Percentiles rank a stretch among this genome's conserved stretches.
phyloP scores from a whole-genome alignment of 768 basidiomycete species.

The Amanita muscaria region DNA sequence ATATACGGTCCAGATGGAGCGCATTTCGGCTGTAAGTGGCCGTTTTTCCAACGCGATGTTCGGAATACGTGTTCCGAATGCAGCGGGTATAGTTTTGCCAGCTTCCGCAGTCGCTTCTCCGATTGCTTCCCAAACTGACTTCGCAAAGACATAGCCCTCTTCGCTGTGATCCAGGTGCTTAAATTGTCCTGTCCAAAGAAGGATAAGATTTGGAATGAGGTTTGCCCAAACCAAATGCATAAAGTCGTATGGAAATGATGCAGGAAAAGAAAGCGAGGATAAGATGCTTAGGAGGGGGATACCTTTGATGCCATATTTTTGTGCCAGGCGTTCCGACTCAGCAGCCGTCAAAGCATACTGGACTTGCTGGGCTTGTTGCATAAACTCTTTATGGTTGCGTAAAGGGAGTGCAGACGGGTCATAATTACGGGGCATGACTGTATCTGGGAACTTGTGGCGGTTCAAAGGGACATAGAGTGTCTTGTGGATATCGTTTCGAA shows the following conservation, averaged over 20 bases:
- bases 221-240: conserved; percentile 40
- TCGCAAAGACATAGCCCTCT: conserved; percentile 15
- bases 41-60: conserved; percentile 16
- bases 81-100: conserved; percentile 21
- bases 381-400: conserved; percentile 8
- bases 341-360: conserved; percentile 12
- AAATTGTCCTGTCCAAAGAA: conserved; percentile 27
- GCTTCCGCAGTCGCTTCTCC: conserved; percentile 20
- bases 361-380: conserved; percentile 13
- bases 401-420: conserved; percentile 16
- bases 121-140: conserved; percentile 28
- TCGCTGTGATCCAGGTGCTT: conserved; percentile 24
- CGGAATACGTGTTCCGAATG: conserved; percentile 19
- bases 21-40: conserved; percentile 20
- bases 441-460: conserved; percentile 4
- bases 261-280: conserved; percentile 29
- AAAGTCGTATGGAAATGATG: conserved; percentile 35
- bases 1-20: conserved; percentile 23
- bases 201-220: too few relatives aligned
- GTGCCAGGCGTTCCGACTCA: conserved; percentile 14
- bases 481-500: conserved; percentile 12
- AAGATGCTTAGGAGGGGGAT: too few relatives aligned
- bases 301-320: conserved; percentile 27
- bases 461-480: conserved; percentile 18
- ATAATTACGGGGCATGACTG: conserved; percentile 7